Evolutionary conservation across 1,284 basidiomycete species (phyloP), one percentile per base, ranked within the genome.

Genomic region (Trichosporon sp.): DNA sequence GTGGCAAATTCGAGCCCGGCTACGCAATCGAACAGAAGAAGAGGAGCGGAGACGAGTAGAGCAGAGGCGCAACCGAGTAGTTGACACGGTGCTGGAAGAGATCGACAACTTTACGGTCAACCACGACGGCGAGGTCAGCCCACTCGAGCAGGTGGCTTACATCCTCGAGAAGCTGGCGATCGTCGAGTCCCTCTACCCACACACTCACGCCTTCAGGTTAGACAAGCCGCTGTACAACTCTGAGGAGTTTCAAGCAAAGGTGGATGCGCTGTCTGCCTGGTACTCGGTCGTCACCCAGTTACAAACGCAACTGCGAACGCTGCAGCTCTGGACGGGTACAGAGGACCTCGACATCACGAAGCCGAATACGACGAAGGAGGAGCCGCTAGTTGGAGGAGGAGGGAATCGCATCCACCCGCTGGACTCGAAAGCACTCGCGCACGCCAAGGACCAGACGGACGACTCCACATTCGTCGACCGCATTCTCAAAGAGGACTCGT

Each of bases 401-500:
- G 74, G 74, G 46, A 70, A 69, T 34, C 66, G 72, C 8, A 78
- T 75, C 65, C 78, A 79, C 62, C 76, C 76, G 0, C 68, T 77
- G 7, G 76, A 78, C 65, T 57, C 66, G 19, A 76, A 78, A 61
- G 74, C 75, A 7, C 63, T 66, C 9, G 71, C 71, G 25, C 65
- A 75, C 25, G 68, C 70, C 19, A 64, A 68, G 40, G 54, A 65
- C 52, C 52, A 65, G 21, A 78, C 81, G 84, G 65, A 89, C 85
- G 66, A 90, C 86, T 72, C 87, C 40, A 91, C 88, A 58, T 99
- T 99, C 76, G 89, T 98, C 34, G 96, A 99, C 78, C 87, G 93
- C 37, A 84, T 99, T 44, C 85, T 98, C 65, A 98, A 98, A 78
- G 96, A 99, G 80, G 95, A 97, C 73, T 90, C 89, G 16, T 88